Evolutionary conservation across 2,329 filamentous ascomycete genomes (phyloP), one percentile per base, ranked within the genome.

Genomic region (Fusarium sublunatum): DNA sequence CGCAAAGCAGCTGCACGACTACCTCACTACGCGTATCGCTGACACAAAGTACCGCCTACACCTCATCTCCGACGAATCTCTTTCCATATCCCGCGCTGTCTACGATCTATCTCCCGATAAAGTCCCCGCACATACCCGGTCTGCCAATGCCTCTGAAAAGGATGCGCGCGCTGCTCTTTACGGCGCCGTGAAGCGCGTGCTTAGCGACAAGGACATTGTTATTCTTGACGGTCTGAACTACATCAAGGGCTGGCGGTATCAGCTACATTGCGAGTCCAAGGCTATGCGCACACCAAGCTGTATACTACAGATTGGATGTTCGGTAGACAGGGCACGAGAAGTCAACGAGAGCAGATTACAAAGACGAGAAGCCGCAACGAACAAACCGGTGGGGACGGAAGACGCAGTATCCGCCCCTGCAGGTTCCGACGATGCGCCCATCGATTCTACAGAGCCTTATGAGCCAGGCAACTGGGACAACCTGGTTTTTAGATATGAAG

Each of bases 161-260:
- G 90, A 94, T 77, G 91, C 91, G 2, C 86, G 91, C 25, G 91
- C 91, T 2, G 83, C 87, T 38, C 82, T 92, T 52, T 92, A 91
- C 74, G 91, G 85, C 58, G 91, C 91, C 58, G 89, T 94, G 41
- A 94, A 94, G 81, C 84, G 91, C 39, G 84, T 88, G 44, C 82
- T 96, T 28, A 87, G 85, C 58, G 84, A 87, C 53, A 86, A 87
- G 70, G 89, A 92, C 71, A 87, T 96, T 55, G 90, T 95, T 48
- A 86, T 96, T 42, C 85, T 92, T 13, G 91, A 96, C 73, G 88
- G 88, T 2, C 79, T 91, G 58, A 95, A 95, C 76, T 96, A 95
- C 77, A 96, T 96, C 78, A 95, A 95, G 76, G 92, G 91, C 34
- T 95, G 91, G 86, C 84, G 92, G 44, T 96, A 96, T 74, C 91